Conservation (phyloP, 78 protist genomes). For the Creolimax fragrantissima region DNA sequence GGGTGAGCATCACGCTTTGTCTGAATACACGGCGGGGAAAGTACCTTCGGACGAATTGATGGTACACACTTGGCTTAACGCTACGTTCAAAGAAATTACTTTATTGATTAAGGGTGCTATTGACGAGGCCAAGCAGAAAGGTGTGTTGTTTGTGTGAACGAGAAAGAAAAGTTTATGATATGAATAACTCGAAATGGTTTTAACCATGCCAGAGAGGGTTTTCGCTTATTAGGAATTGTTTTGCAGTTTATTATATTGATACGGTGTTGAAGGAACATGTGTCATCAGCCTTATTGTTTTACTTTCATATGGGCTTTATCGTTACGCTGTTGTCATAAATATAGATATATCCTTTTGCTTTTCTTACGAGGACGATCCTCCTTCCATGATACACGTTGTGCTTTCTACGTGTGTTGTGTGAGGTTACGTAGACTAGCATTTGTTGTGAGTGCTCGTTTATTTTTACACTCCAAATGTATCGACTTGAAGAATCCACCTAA, state of each 20-base stretch:
- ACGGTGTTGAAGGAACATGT: background rate
- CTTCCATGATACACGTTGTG: background rate
- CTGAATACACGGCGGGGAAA: background rate
- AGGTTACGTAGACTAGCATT: background rate
- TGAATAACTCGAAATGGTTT: background rate
- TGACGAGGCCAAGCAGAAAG: background rate
- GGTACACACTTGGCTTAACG: background rate
- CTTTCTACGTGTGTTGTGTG: background rate
- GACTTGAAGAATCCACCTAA: background rate
- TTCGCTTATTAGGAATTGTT: background rate
- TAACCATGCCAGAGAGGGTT: background rate
- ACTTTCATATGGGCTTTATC: background rate
- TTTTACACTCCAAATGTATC: background rate
- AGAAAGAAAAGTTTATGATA: background rate
- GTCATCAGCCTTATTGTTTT: background rate
- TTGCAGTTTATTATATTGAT: background rate
- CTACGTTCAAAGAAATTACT: background rate
- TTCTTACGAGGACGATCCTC: background rate
- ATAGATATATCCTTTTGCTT: background rate
- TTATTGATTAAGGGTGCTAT: background rate
- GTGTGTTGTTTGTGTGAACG: background rate
- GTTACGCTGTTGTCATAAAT: background rate
- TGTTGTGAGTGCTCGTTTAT: background rate
- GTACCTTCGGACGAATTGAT: background rate
- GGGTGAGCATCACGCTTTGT: background rate